Evolutionary conservation across 139 green algal species (phyloP).

Genomic region (Tetratostichococcus sp.): DNA sequence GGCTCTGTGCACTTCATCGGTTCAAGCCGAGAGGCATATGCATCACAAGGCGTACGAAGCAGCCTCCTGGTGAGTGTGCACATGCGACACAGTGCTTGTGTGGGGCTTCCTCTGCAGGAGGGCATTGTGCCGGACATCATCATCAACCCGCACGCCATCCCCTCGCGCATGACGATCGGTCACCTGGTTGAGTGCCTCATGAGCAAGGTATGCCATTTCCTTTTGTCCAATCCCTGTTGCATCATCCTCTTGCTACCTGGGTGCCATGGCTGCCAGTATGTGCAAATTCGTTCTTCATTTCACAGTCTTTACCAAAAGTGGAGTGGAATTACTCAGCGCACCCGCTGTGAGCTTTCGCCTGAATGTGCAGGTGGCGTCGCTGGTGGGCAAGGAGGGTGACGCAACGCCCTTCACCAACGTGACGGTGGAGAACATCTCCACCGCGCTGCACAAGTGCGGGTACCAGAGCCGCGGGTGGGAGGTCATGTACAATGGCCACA

Average conservation of each 20-base stretch:
- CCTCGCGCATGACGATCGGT: conserved; percentile 97
- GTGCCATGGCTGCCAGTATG: too few relatives aligned
- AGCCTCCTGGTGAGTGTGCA: too few relatives aligned
- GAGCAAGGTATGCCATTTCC: conserved; percentile 70
- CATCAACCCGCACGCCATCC: conserved; percentile 98
- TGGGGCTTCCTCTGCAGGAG: conserved; percentile 30
- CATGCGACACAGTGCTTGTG: too few relatives aligned
- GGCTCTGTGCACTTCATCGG: too few relatives aligned
- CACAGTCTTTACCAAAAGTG: too few relatives aligned
- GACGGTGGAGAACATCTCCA: conserved; percentile 92
- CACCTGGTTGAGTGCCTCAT: conserved; percentile 98
- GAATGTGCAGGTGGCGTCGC: conserved; percentile 54
- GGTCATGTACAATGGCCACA: conserved; percentile 96
- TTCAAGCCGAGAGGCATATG: too few relatives aligned
- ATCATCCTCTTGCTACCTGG: too few relatives aligned
- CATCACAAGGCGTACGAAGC: too few relatives aligned
- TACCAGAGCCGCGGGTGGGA: conserved; percentile 90
- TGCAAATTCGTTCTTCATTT: too few relatives aligned
- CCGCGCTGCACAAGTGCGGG: conserved; percentile 76
- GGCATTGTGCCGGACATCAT: conserved; percentile 96
- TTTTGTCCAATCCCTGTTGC: too few relatives aligned
- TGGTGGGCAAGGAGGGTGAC: conserved; percentile 90
- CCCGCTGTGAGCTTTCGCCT: too few relatives aligned
- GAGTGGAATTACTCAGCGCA: too few relatives aligned
- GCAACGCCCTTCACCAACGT: conserved; percentile 97